Conservation (phyloP, 495 filamentous ascomycete species). For the Ascodesmis nigricans region DNA sequence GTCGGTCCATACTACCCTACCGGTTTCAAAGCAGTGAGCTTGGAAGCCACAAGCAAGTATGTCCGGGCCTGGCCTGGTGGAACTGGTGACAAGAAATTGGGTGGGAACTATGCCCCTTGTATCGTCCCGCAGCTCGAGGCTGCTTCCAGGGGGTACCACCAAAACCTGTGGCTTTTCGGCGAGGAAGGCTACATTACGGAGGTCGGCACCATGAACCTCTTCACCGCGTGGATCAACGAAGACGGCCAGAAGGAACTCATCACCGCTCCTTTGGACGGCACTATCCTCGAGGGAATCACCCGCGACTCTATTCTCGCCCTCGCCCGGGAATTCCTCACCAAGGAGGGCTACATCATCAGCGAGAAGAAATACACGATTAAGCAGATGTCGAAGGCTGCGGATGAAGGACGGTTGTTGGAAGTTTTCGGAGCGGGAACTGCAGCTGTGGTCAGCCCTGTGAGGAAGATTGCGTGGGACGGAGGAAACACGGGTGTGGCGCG, state of each 20-base stretch:
- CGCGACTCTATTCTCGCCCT: conserved; percentile 68
- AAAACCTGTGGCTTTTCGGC: conserved; percentile 94
- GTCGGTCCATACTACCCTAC: conserved; percentile 96
- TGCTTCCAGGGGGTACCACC: conserved; percentile 74
- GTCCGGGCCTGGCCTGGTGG: conserved; percentile 96
- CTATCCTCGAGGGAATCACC: conserved; percentile 88
- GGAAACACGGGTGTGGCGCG: conserved; percentile 55
- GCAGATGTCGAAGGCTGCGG: conserved; percentile 53
- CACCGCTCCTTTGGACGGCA: conserved; percentile 85
- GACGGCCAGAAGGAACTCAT: conserved; percentile 72
- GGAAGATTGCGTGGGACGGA: conserved; percentile 68
- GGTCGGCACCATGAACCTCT: conserved; percentile 97
- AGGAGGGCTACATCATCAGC: conserved; percentile 68
- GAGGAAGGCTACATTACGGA: conserved; percentile 88
- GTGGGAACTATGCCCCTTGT: conserved; percentile 94
- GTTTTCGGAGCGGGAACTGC: conserved; percentile 88
- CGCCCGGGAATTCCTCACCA: conserved; percentile 55
- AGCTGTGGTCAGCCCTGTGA: conserved; percentile 59
- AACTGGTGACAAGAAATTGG: conserved; percentile 91
- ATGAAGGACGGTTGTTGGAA: conserved; percentile 72
- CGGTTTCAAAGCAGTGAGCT: conserved; percentile 84
- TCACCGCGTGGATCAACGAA: conserved; percentile 57
- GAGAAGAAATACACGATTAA: conserved; percentile 82
- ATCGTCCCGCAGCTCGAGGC: conserved; percentile 83
- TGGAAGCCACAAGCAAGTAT: conserved; percentile 84